A percentile compares a stretch with the other conserved stretches of the same genome.
These are phyloP conservation scores for Stygiomarasmius scandens DNA, from an alignment of 1,284 basidiomycete species.

Conservation along the genomic window DNA sequence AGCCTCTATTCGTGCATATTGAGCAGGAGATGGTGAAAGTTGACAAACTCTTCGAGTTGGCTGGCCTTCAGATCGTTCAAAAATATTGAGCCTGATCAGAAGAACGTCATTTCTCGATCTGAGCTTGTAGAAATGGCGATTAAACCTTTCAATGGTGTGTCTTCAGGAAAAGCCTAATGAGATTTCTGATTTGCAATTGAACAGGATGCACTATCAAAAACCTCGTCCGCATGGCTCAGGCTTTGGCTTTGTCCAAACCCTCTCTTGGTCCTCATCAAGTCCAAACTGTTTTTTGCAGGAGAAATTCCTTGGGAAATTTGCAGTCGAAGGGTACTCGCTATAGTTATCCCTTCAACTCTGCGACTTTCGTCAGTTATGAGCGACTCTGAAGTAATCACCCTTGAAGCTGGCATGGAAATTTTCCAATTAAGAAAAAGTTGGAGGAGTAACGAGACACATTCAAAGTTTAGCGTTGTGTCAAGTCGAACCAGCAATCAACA, in stretches of 20 bases:
- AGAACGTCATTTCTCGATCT: neutral
- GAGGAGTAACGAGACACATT: too few relatives aligned
- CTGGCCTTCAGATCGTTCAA: neutral
- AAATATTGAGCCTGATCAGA: conserved; percentile 16
- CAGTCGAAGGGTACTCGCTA: neutral
- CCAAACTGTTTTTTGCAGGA: conserved; percentile 16
- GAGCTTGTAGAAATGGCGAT: conserved; percentile 7
- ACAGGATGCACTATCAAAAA: conserved; percentile 21
- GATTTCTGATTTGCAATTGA: neutral
- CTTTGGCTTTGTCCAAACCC: conserved; percentile 15
- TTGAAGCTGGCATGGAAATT: too few relatives aligned
- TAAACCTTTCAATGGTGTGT: conserved; percentile 18
- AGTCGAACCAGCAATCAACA: too few relatives aligned
- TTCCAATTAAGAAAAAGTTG: too few relatives aligned
- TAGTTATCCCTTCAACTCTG: too few relatives aligned
- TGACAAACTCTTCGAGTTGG: conserved; percentile 25
- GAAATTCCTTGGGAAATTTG: neutral
- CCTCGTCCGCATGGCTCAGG: conserved; percentile 21
- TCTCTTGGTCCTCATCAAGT: conserved; percentile 16
- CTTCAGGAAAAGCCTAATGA: neutral
- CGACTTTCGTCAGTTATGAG: too few relatives aligned
- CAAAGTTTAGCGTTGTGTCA: too few relatives aligned
- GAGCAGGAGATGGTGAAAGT: too few relatives aligned
- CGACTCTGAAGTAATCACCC: too few relatives aligned
- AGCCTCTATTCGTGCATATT: too few relatives aligned